Conservation (phyloP, 257 asterid species). For the Capsicum baccatum region DNA sequence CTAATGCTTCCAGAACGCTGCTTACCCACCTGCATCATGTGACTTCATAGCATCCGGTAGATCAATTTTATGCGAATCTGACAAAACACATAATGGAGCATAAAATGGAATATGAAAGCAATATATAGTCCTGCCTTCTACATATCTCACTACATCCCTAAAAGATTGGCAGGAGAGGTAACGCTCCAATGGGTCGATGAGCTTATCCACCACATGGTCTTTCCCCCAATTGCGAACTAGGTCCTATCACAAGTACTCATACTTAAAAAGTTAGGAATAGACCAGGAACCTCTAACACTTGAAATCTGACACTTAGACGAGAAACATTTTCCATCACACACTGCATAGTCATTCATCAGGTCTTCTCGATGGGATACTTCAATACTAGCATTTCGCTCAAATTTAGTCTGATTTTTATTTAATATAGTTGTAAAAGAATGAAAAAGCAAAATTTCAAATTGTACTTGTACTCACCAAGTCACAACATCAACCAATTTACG, state of each 20-base stretch:
- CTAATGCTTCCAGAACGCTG: slow-evolving; percentile 67
- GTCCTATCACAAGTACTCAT: not conserved
- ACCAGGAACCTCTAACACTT: not conserved
- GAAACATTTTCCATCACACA: not conserved
- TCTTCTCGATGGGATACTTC: not conserved
- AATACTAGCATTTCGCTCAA: not conserved
- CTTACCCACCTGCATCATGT: slow-evolving; percentile 67
- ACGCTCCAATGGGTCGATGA: not conserved
- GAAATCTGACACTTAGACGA: not conserved
- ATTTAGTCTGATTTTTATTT: not conserved
- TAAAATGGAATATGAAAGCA: not conserved
- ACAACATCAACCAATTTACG: slow-evolving; percentile 14
- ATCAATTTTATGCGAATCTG: not conserved
- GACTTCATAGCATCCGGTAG: not conserved
- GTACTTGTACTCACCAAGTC: not conserved
- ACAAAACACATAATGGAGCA: not conserved
- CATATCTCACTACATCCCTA: not conserved
- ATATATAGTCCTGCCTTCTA: not conserved
- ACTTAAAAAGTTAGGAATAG: not conserved
- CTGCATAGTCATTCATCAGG: not conserved
- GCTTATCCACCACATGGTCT: slow-evolving; percentile 5
- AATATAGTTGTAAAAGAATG: not conserved
- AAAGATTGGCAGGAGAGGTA: not conserved
- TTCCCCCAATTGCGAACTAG: not conserved
- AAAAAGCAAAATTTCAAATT: not conserved